A percentile compares a stretch with the other conserved stretches of the same genome.
Evolutionary conservation across 768 basidiomycete species (phyloP).

Genomic region (Pisolithus tinctorius): DNA sequence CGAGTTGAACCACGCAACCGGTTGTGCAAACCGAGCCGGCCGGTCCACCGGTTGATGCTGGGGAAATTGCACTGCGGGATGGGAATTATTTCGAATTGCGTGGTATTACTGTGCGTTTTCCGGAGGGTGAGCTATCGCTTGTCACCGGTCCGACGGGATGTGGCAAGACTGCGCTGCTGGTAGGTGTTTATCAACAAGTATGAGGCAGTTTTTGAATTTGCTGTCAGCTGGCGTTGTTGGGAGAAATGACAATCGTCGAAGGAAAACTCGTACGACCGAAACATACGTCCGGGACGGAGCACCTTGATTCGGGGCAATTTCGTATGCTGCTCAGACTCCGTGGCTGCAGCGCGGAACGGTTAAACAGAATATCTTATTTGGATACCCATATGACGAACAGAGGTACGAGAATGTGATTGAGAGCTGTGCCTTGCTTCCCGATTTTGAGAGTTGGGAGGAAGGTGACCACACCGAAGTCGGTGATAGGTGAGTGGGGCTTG

Average conservation of each 20-base stretch:
- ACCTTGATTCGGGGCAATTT: constrained; percentile 43
- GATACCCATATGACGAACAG: constrained; percentile 34
- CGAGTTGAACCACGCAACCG: not conserved
- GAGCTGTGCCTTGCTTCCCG: constrained; percentile 41
- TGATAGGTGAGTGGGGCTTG: constrained; percentile 16
- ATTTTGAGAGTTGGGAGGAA: constrained; percentile 39
- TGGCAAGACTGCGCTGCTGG: constrained; percentile 77
- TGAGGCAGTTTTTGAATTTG: not conserved
- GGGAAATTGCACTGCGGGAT: constrained; percentile 17
- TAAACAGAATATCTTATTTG: constrained; percentile 59
- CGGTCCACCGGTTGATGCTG: not conserved
- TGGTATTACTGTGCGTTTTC: constrained; percentile 65
- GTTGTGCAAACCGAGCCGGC: not conserved
- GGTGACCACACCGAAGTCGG: constrained; percentile 27
- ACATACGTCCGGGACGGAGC: constrained; percentile 46
- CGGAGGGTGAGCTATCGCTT: constrained; percentile 61
- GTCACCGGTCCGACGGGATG: constrained; percentile 76
- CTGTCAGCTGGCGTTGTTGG: constrained; percentile 58
- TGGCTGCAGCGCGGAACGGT: constrained; percentile 43
- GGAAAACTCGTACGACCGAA: constrained; percentile 59
- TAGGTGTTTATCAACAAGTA: constrained; percentile 22
- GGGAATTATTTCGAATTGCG: constrained; percentile 54
- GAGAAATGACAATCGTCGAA: constrained; percentile 56
- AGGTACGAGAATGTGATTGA: constrained; percentile 35
- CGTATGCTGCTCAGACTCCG: constrained; percentile 45